Percentiles rank a stretch among this genome's conserved stretches.
Conservation (phyloP, 345 rosid genomes). For the Toxicodendron radicans region DNA sequence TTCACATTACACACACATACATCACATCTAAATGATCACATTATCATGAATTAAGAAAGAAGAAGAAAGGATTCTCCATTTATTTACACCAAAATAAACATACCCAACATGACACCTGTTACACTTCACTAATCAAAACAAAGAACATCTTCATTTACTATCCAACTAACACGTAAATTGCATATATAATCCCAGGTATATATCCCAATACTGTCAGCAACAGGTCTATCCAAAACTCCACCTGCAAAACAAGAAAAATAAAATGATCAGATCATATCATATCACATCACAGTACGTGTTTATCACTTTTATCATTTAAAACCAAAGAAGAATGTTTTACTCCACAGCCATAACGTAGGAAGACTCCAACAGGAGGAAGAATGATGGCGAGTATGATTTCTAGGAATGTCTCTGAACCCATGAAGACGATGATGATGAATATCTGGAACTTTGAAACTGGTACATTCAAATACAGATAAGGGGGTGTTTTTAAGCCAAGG, state of each 20-base stretch:
- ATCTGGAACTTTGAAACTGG: background rate
- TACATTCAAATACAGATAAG: background rate
- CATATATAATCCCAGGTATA: conserved; percentile 89
- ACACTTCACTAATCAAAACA: background rate
- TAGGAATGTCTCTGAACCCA: conserved; percentile 85
- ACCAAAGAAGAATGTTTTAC: conserved; percentile 37
- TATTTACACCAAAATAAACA: conserved; percentile 4
- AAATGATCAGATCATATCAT: no score
- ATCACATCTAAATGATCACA: background rate
- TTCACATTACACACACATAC: no score
- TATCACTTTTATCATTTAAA: no score
- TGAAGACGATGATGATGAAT: background rate
- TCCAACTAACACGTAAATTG: conserved; percentile 74
- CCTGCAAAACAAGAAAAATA: conserved; percentile 44
- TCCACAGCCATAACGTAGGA: conserved; percentile 90
- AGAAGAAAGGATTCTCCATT: background rate
- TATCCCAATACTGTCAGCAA: conserved; percentile 75
- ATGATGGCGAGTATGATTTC: conserved; percentile 86
- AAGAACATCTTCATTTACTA: conserved; percentile 18
- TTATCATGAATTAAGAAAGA: background rate
- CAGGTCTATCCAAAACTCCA: conserved; percentile 87
- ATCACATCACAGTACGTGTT: no score
- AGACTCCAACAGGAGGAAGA: conserved; percentile 89
- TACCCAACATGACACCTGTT: background rate
- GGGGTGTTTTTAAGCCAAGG: background rate